phyloP scores from a whole-genome alignment of 2,329 filamentous ascomycete species.

The Teratosphaeriaceae sp. region DNA sequence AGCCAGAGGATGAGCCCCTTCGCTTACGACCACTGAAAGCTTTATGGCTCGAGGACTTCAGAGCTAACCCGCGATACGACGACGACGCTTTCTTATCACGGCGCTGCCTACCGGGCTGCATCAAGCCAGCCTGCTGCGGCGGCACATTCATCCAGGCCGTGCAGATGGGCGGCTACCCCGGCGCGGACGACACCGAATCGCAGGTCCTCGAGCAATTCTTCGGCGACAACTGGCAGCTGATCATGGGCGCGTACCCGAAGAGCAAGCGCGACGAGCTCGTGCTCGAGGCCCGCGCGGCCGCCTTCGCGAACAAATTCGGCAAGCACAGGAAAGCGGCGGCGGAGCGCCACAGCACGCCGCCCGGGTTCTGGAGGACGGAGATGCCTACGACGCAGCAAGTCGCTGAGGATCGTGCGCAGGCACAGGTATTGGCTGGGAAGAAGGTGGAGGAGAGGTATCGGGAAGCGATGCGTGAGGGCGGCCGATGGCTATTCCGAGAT shows the following conservation, averaged over 20 bases:
- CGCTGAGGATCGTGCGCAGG: conserved; percentile 57
- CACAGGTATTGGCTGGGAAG: conserved; percentile 55
- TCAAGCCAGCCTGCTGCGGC: conserved; percentile 69
- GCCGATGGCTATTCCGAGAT: conserved; percentile 75
- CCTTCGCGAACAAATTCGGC: conserved; percentile 67
- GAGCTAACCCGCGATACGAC: conserved; percentile 65
- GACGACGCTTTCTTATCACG: conserved; percentile 68
- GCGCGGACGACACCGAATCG: conserved; percentile 19
- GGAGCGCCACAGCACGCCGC: conserved; percentile 64
- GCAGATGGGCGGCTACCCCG: conserved; percentile 20
- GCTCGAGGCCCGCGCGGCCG: conserved; percentile 66
- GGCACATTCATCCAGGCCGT: conserved; percentile 63
- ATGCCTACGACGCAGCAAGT: conserved; percentile 85
- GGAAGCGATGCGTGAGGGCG: conserved; percentile 72
- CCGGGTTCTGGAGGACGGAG: conserved; percentile 85
- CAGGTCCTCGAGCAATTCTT: conserved; percentile 23
- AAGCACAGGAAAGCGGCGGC: conserved; percentile 73
- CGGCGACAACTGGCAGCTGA: conserved; percentile 18
- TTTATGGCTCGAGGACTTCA: conserved; percentile 68
- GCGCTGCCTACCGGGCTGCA: conserved; percentile 66
- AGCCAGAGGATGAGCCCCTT: conserved; percentile 40
- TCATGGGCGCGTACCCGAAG: conserved; percentile 15
- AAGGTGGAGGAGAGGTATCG: conserved; percentile 66
- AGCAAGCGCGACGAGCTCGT: conserved; percentile 61
- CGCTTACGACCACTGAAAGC: conserved; percentile 52